A percentile compares a stretch with the other conserved stretches of the same genome.
Evolutionary conservation across 2,329 filamentous ascomycete genomes (phyloP).

Genomic region (Fusarium subtropicale): DNA sequence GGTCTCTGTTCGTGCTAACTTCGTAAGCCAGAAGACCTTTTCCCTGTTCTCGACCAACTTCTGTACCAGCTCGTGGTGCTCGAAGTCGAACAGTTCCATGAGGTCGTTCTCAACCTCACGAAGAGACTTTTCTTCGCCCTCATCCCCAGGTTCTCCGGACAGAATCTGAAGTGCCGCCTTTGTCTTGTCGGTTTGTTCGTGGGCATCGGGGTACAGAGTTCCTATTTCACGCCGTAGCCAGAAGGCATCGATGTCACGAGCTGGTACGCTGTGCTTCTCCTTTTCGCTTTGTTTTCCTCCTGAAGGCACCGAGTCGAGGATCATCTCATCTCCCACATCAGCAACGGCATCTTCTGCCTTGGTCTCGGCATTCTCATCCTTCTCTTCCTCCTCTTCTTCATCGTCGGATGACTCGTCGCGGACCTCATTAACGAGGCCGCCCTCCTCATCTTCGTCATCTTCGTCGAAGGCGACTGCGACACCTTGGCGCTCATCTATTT

Average conservation of each 20-base stretch:
- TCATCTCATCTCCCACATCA: conserved; percentile 82
- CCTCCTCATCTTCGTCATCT: conserved; percentile 86
- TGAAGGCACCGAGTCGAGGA: conserved; percentile 76
- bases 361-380: conserved; percentile 68
- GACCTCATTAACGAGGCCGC: conserved; percentile 83
- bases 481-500: conserved; percentile 94
- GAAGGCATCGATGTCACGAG: conserved; percentile 94
- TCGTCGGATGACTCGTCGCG: conserved; percentile 88
- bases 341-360: conserved; percentile 63
- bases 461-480: conserved; percentile 98
- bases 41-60: conserved; percentile 92
- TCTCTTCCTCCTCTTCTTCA: conserved; percentile 70
- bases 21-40: conserved; percentile 95
- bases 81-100: conserved; percentile 98
- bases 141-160: conserved; percentile 77
- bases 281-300: conserved; percentile 60
- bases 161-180: conserved; percentile 85
- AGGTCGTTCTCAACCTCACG: conserved; percentile 97
- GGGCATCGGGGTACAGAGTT: conserved; percentile 86
- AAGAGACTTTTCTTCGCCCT: conserved; percentile 84
- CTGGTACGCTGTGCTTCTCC: conserved; percentile 74
- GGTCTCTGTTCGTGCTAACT: conserved; percentile 84
- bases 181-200: conserved; percentile 94
- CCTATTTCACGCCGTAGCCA: conserved; percentile 97
- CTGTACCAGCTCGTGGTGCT: conserved; percentile 91